phyloP scores from a whole-genome alignment of 1,284 basidiomycete species.

The Pholiota adiposa region DNA sequence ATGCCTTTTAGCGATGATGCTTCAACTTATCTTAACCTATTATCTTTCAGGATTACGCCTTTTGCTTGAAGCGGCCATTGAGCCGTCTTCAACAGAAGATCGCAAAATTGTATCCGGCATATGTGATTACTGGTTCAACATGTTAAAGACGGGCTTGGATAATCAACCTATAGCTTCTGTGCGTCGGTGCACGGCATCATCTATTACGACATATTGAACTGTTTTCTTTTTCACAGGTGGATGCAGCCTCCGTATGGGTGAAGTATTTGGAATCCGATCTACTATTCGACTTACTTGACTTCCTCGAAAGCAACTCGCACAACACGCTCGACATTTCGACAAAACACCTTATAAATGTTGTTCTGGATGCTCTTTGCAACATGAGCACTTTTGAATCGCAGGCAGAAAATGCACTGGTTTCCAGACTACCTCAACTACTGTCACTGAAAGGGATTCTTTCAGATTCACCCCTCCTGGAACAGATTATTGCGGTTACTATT shows the following conservation, averaged over 20 bases:
- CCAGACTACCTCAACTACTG: constrained; percentile 37
- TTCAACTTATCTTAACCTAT: not conserved
- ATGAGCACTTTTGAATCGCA: constrained; percentile 22
- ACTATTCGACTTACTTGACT: constrained; percentile 40
- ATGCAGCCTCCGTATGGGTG: constrained; percentile 48
- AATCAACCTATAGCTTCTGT: constrained; percentile 18
- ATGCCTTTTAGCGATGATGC: not conserved
- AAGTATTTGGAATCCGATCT: constrained; percentile 37
- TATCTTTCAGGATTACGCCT: constrained; percentile 24
- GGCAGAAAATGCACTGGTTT: constrained; percentile 29
- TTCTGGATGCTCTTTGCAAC: constrained; percentile 37
- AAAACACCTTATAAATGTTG: constrained; percentile 30
- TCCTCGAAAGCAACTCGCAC: constrained; percentile 22
- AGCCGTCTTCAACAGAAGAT: constrained; percentile 31
- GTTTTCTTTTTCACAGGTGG: constrained; percentile 34
- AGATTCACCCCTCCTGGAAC: constrained; percentile 43
- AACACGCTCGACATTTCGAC: constrained; percentile 18
- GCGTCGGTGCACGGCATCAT: not conserved
- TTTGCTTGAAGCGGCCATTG: constrained; percentile 30
- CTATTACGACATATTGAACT: not conserved
- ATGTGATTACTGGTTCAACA: constrained; percentile 37
- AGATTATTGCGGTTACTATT: constrained; percentile 49
- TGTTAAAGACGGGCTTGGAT: constrained; percentile 22
- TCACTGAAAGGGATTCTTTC: constrained; percentile 39
- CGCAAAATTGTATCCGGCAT: constrained; percentile 35